Conservation (phyloP, 805 yeast species). For the Ogataea nakhonphanomensis region DNA sequence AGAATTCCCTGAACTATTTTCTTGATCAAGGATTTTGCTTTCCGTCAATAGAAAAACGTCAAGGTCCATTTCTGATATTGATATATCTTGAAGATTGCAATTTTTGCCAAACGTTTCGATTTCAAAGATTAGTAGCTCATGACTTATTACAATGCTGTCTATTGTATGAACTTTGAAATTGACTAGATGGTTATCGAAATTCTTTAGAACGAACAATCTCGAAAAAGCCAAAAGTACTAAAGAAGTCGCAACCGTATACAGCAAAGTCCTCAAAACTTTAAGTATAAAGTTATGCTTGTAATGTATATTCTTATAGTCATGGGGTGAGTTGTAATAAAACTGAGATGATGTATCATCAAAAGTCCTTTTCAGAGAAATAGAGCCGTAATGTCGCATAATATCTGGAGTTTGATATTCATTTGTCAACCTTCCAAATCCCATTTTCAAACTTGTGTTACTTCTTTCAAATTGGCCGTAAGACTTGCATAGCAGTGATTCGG, state of each 20-base stretch:
- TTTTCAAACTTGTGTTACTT: too few relatives aligned
- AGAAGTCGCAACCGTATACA: constrained; percentile 15
- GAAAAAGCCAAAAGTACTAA: constrained; percentile 10
- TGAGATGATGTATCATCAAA: constrained; percentile 7
- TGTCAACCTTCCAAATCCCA: too few relatives aligned
- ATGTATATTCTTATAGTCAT: constrained; percentile 30
- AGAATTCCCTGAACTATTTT: constrained; percentile 1
- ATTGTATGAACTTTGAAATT: constrained; percentile 25
- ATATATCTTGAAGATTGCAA: constrained; percentile 31
- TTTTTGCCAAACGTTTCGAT: constrained; percentile 26
- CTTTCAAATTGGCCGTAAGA: constrained; percentile 9
- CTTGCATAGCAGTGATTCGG: constrained; percentile 23
- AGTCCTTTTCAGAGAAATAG: not conserved
- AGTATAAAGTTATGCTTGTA: constrained; percentile 24
- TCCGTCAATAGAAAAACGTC: constrained; percentile 33
- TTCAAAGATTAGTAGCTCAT: constrained; percentile 32
- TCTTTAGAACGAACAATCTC: constrained; percentile 25
- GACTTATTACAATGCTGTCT: constrained; percentile 31
- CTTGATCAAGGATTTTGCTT: constrained; percentile 12
- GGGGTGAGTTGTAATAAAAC: constrained; percentile 30
- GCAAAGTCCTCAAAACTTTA: constrained; percentile 14
- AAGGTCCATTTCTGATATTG: constrained; percentile 31
- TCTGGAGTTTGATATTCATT: too few relatives aligned
- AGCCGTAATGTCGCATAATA: too few relatives aligned
- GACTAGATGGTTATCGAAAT: constrained; percentile 26